Conservation (phyloP, 805 yeast species). For the Candida chilensis region DNA sequence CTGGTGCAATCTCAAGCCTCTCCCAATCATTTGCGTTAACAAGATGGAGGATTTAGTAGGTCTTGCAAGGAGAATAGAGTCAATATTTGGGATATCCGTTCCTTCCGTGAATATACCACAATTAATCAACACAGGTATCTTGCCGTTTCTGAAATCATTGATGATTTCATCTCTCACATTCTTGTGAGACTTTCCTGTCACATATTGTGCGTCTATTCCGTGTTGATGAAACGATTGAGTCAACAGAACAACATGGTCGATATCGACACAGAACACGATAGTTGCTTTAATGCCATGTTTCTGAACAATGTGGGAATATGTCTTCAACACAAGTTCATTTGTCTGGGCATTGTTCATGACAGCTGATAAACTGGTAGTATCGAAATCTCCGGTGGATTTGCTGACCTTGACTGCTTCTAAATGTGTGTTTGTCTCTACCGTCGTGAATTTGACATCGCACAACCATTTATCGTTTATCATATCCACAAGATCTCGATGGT, state of each 20-base stretch:
- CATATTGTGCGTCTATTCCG: conserved; percentile 64
- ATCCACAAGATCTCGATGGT: conserved; percentile 51
- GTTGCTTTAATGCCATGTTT: conserved; percentile 45
- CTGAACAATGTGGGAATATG: conserved; percentile 37
- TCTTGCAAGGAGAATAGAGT: conserved; percentile 66
- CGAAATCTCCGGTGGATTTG: conserved; percentile 40
- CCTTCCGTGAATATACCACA: conserved; percentile 93
- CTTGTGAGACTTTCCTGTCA: conserved; percentile 56
- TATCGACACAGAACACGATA: conserved; percentile 69
- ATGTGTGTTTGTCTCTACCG: conserved; percentile 40
- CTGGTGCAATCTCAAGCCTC: conserved; percentile 65
- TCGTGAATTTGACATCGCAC: conserved; percentile 57
- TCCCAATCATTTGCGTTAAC: conserved; percentile 81
- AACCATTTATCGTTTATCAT: conserved; percentile 66
- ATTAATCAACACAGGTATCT: conserved; percentile 68
- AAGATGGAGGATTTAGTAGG: conserved; percentile 73
- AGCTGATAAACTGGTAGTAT: conserved; percentile 35
- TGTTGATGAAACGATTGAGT: conserved; percentile 40
- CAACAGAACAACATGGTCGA: conserved; percentile 52
- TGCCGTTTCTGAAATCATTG: conserved; percentile 50
- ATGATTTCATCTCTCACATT: conserved; percentile 43
- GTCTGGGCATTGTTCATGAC: conserved; percentile 45
- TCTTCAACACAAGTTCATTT: conserved; percentile 44
- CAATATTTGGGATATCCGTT: conserved; percentile 87
- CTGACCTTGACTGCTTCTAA: conserved; percentile 18